These are phyloP conservation scores for Gynostemma pentaphyllum DNA, from an alignment of 306 rosid genomes.

Conservation along the genomic window DNA sequence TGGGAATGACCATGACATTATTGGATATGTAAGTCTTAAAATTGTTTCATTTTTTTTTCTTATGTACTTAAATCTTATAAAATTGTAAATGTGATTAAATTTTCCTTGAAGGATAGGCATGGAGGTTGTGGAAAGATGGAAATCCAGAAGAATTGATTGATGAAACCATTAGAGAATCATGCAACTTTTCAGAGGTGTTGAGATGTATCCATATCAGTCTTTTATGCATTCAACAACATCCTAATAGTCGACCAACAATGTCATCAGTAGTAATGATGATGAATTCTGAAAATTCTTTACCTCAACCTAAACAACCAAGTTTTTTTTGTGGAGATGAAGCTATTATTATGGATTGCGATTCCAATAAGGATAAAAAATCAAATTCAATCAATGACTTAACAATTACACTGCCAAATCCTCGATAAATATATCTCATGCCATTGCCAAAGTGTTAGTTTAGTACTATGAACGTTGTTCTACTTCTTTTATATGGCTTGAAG, in stretches of 20 bases:
- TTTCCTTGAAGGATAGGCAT: constrained; percentile 23
- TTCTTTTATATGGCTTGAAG: too few relatives aligned
- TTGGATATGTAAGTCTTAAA: constrained; percentile 35
- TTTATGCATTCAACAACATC: too few relatives aligned
- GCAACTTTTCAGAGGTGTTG: constrained; percentile 12
- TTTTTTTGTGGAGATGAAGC: constrained; percentile 16
- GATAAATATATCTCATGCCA: constrained; percentile 20
- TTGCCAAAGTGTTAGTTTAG: too few relatives aligned
- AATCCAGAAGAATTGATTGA: too few relatives aligned
- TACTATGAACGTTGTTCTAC: too few relatives aligned
- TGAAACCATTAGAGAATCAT: constrained; percentile 11
- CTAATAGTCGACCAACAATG: constrained; percentile 25
- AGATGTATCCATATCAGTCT: constrained; percentile 48
- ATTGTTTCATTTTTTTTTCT: too few relatives aligned
- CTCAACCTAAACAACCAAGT: constrained; percentile 40
- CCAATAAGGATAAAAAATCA: constrained; percentile 3
- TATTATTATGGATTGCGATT: background rate
- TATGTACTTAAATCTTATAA: background rate
- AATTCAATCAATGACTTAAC: constrained; percentile 14
- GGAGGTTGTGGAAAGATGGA: constrained; percentile 38
- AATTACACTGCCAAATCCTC: constrained; percentile 16
- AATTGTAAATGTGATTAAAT: too few relatives aligned
- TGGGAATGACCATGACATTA: constrained; percentile 18
- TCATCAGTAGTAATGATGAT: constrained; percentile 23
- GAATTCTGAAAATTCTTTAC: too few relatives aligned